These are phyloP conservation scores for Tolypocladium pustulatum DNA, from an alignment of 2,329 filamentous ascomycete species.

Conservation along the genomic window DNA sequence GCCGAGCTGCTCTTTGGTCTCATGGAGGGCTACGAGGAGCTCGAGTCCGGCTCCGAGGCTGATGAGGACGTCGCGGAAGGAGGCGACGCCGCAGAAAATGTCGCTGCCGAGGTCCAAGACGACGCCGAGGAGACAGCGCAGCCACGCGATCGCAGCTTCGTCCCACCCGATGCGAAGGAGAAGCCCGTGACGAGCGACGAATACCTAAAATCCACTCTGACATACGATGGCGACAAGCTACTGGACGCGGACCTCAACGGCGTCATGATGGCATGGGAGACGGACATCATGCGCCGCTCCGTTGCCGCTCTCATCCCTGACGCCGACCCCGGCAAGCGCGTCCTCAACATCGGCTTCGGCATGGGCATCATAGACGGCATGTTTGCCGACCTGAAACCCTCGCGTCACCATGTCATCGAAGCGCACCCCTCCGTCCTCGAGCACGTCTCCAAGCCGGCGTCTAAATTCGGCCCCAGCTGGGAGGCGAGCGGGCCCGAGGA, in stretches of 20 bases:
- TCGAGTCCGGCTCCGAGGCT: conserved; percentile 46
- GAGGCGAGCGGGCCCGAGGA: conserved; percentile 43
- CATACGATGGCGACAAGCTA: conserved; percentile 54
- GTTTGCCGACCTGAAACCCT: conserved; percentile 57
- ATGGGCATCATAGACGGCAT: conserved; percentile 82
- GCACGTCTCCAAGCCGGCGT: conserved; percentile 41
- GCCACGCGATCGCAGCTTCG: conserved; percentile 17
- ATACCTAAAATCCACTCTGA: conserved; percentile 58
- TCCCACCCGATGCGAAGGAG: conserved; percentile 24
- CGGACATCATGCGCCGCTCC: conserved; percentile 71
- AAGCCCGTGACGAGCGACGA: conserved; percentile 50
- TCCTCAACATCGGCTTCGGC: conserved; percentile 81
- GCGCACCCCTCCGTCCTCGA: conserved; percentile 69
- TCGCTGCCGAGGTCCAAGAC: conserved; percentile 18
- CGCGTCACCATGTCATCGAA: conserved; percentile 74
- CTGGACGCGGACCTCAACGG: conserved; percentile 69
- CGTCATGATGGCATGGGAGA: conserved; percentile 93
- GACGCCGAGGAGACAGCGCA: conserved; percentile 16
- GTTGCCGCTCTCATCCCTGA: conserved; percentile 53
- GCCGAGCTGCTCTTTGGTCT: conserved; percentile 80
- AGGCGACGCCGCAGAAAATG: conserved; percentile 18
- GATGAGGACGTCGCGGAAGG: conserved; percentile 33
- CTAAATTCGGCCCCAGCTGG: conserved; percentile 45
- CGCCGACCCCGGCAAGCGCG: conserved; percentile 43
- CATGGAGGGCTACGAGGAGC: conserved; percentile 69